These are phyloP conservation scores for Jackrogersella minutella DNA, from an alignment of 495 filamentous ascomycete genomes.

Conservation along the genomic window DNA sequence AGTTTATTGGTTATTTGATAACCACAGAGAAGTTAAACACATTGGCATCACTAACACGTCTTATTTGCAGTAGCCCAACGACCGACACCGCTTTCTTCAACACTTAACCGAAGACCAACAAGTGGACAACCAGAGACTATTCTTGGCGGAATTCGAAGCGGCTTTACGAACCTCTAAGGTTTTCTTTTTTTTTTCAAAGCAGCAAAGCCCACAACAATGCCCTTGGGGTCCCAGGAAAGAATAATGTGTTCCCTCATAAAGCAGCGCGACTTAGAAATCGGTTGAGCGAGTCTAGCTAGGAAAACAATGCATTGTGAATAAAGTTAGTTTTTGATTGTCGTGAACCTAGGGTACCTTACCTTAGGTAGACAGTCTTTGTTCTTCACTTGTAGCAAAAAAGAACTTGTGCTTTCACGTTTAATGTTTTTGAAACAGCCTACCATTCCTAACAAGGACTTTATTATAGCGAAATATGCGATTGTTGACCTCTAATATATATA, in stretches of 20 bases:
- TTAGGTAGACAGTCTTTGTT: neutral
- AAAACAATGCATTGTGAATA: constrained; percentile 28
- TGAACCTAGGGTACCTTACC: neutral
- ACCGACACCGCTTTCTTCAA: constrained; percentile 25
- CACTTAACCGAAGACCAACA: constrained; percentile 13
- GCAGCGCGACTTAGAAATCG: neutral
- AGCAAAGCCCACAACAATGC: neutral
- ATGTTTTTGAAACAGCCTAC: neutral
- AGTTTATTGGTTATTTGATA: neutral
- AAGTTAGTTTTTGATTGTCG: neutral
- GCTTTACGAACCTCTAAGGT: constrained; percentile 21
- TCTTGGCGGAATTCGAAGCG: constrained; percentile 23
- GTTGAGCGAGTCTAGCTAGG: neutral
- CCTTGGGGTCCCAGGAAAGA: neutral
- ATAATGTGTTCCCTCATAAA: neutral
- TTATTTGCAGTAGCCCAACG: constrained; percentile 17
- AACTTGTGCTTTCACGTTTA: neutral
- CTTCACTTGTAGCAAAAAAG: neutral
- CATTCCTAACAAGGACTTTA: neutral
- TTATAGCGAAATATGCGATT: neutral
- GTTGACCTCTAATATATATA: neutral
- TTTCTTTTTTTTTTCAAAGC: neutral
- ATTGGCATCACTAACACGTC: neutral
- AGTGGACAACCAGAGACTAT: constrained; percentile 21
- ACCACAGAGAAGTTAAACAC: neutral